Evolutionary conservation across 768 basidiomycete species (phyloP).

Genomic region (Tulasnella sp.): DNA sequence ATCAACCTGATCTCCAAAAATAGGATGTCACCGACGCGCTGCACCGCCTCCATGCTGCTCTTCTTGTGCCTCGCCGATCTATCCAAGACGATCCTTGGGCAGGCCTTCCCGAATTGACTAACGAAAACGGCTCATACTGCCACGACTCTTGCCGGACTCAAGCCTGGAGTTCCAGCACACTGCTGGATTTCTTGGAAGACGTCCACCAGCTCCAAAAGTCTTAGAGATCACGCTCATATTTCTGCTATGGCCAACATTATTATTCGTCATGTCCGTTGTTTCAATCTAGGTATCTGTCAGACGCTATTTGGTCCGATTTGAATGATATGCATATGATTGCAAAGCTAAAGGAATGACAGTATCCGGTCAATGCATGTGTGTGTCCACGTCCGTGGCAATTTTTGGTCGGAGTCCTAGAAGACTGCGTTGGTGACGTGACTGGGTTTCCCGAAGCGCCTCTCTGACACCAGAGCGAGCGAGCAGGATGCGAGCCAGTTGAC

Average conservation of each 20-base stretch:
- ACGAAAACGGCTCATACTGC: constrained; percentile 78
- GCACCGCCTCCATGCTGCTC: constrained; percentile 70
- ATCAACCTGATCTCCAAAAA: constrained; percentile 24
- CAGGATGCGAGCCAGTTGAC: constrained; percentile 27
- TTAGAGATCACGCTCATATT: not conserved
- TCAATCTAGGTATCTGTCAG: not conserved
- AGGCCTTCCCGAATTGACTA: constrained; percentile 90
- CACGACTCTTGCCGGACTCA: constrained; percentile 88
- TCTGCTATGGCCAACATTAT: not conserved
- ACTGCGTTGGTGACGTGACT: not conserved
- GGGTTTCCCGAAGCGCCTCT: constrained; percentile 13
- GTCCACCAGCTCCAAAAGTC: constrained; percentile 48
- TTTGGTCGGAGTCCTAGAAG: not conserved
- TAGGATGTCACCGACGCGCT: constrained; percentile 69
- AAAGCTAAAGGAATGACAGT: not conserved
- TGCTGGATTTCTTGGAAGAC: constrained; percentile 82
- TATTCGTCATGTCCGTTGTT: not conserved
- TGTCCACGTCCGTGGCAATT: not conserved
- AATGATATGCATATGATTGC: constrained; percentile 17
- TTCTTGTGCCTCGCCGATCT: constrained; percentile 67
- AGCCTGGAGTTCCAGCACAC: constrained; percentile 92
- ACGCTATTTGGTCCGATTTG: not conserved
- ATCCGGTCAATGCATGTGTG: not conserved
- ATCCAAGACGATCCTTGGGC: constrained; percentile 84
- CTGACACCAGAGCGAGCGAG: constrained; percentile 21